Evolutionary conservation across 331 rosid species (phyloP).

Genomic region (Arachis monticola): DNA sequence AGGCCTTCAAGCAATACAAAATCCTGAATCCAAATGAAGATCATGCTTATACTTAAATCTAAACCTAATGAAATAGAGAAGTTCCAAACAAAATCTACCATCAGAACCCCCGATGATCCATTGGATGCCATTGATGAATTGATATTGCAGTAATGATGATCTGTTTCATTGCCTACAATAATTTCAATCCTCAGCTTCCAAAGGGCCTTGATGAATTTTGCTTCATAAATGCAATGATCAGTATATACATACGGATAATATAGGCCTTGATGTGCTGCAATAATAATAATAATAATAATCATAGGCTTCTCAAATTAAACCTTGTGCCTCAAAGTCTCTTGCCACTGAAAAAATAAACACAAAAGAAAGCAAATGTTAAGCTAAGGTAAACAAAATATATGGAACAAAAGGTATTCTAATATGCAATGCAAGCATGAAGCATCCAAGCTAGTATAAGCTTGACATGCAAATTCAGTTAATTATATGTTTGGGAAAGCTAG

Average conservation of each 20-base stretch:
- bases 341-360: conserved; percentile 51
- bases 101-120: conserved; percentile 1
- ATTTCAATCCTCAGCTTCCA: conserved; percentile 9
- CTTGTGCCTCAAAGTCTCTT: conserved; percentile 51
- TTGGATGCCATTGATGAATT: conserved; percentile 5
- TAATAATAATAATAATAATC: not conserved
- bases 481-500: too few species aligned
- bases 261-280: conserved; percentile 16
- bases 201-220: conserved; percentile 20
- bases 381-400: not conserved
- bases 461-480: not conserved
- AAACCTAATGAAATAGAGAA: not conserved
- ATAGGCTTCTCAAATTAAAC: conserved; percentile 46
- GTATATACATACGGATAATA: conserved; percentile 16
- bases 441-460: conserved; percentile 20
- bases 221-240: conserved; percentile 28
- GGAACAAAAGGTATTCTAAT: not conserved
- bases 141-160: conserved; percentile 25
- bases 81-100: not conserved
- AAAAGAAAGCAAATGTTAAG: conserved; percentile 13
- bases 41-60: not conserved
- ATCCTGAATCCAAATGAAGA: conserved; percentile 22
- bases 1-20: conserved; percentile 18
- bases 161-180: not conserved
- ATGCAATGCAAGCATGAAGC: not conserved